These are phyloP conservation scores for Multifurca ochricompacta DNA, from an alignment of 768 basidiomycete genomes.

Conservation along the genomic window DNA sequence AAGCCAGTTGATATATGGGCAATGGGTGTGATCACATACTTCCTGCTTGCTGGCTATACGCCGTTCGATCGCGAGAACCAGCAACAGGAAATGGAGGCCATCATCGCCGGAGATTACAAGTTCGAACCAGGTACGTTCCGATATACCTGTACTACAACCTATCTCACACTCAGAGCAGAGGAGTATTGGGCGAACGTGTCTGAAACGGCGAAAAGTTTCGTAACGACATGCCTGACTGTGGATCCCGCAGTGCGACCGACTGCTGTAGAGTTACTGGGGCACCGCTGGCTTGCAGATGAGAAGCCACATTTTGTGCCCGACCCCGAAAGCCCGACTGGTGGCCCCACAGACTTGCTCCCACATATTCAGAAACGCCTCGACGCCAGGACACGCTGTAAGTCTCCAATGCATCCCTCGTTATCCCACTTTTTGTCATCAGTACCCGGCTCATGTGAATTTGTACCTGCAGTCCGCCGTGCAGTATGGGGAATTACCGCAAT, in stretches of 20 bases:
- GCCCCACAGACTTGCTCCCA: slow-evolving; percentile 74
- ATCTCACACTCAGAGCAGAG: slow-evolving; percentile 30
- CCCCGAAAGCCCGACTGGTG: slow-evolving; percentile 46
- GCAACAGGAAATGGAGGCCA: slow-evolving; percentile 90
- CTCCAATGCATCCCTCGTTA: not conserved
- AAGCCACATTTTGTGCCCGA: slow-evolving; percentile 66
- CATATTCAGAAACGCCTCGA: slow-evolving; percentile 86
- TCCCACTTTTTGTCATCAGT: not conserved
- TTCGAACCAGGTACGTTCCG: slow-evolving; percentile 57
- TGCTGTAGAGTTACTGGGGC: slow-evolving; percentile 61
- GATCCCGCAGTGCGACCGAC: slow-evolving; percentile 79
- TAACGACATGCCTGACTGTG: slow-evolving; percentile 72
- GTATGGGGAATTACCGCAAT: slow-evolving; percentile 82
- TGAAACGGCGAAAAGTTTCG: slow-evolving; percentile 75
- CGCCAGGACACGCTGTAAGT: slow-evolving; percentile 41
- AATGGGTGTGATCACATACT: slow-evolving; percentile 98
- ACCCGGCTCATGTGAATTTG: slow-evolving; percentile 7
- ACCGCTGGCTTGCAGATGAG: slow-evolving; percentile 72
- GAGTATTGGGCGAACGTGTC: slow-evolving; percentile 89
- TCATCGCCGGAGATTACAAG: slow-evolving; percentile 86
- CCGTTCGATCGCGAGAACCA: slow-evolving; percentile 93
- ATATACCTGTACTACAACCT: not conserved
- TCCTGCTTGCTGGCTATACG: slow-evolving; percentile 90
- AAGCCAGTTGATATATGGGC: slow-evolving; percentile 97
- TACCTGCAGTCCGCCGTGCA: slow-evolving; percentile 69